These are phyloP conservation scores for Dothistroma pini DNA, from an alignment of 2,329 filamentous ascomycete genomes.

Conservation along the genomic window DNA sequence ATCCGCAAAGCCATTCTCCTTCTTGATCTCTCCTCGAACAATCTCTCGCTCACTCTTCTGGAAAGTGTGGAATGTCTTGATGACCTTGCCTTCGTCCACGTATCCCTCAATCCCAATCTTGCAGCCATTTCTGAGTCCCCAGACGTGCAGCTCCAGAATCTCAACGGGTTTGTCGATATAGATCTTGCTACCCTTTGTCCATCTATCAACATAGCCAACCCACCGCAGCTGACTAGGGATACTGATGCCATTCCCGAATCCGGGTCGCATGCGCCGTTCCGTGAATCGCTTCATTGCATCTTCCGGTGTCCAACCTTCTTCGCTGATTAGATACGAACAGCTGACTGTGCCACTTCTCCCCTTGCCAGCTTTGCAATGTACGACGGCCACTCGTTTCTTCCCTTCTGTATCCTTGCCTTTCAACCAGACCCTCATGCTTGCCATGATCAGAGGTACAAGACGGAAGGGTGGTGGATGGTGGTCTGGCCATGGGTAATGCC, in stretches of 20 bases:
- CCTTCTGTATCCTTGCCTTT: slow-evolving; percentile 47
- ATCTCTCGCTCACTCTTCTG: slow-evolving; percentile 66
- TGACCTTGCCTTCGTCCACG: slow-evolving; percentile 81
- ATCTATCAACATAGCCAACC: slow-evolving; percentile 83
- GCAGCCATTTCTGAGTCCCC: slow-evolving; percentile 83
- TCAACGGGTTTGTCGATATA: slow-evolving; percentile 83
- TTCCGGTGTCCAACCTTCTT: slow-evolving; percentile 67
- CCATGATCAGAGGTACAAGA: slow-evolving; percentile 83
- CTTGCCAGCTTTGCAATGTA: slow-evolving; percentile 97
- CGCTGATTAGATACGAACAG: slow-evolving; percentile 84
- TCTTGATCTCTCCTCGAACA: slow-evolving; percentile 53
- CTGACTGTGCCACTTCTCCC: slow-evolving; percentile 84
- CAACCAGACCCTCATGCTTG: slow-evolving; percentile 88
- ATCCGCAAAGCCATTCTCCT: slow-evolving; percentile 41
- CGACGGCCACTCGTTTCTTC: slow-evolving; percentile 68
- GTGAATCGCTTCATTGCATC: slow-evolving; percentile 69
- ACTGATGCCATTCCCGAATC: slow-evolving; percentile 83
- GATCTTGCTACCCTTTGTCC: slow-evolving; percentile 63
- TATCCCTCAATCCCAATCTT: slow-evolving; percentile 84
- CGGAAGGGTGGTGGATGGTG: slow-evolving; percentile 94
- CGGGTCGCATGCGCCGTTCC: slow-evolving; percentile 78
- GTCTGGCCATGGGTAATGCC: slow-evolving; percentile 94
- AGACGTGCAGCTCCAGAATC: slow-evolving; percentile 82
- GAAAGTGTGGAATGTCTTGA: slow-evolving; percentile 81
- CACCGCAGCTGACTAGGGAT: slow-evolving; percentile 91